These are phyloP conservation scores for Saccharomyces hybrid DNA, from an alignment of 1,139 yeast species.

Conservation along the genomic window DNA sequence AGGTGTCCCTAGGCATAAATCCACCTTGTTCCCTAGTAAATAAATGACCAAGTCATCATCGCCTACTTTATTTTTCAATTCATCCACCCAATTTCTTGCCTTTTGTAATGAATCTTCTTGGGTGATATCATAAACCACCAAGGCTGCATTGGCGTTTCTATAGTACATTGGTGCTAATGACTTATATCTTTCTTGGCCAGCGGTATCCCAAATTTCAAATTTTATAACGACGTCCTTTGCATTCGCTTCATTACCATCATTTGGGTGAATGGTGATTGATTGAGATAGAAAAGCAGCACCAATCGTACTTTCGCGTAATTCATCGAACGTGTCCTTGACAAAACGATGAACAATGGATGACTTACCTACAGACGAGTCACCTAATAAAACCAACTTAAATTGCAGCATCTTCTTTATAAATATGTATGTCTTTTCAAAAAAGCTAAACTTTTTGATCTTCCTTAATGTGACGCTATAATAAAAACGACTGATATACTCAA, in stretches of 20 bases:
- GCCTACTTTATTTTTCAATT: conserved; percentile 82
- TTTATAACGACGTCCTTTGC: conserved; percentile 46
- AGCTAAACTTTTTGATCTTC: not conserved
- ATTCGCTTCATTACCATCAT: conserved; percentile 7
- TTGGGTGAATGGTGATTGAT: conserved; percentile 47
- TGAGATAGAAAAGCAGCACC: conserved; percentile 97
- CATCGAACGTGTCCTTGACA: conserved; percentile 91
- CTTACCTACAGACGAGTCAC: conserved; percentile 97
- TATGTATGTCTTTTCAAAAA: not conserved
- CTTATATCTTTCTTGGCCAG: conserved; percentile 80
- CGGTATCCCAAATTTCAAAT: conserved; percentile 85
- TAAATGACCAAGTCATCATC: conserved; percentile 70
- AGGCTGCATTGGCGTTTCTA: conserved; percentile 76
- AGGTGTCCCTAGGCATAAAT: conserved; percentile 37
- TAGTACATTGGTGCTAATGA: conserved; percentile 82
- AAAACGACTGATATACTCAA: not conserved
- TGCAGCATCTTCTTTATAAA: conserved; percentile 34
- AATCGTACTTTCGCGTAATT: conserved; percentile 87
- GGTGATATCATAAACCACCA: conserved; percentile 71
- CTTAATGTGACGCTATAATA: not conserved
- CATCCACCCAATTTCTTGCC: conserved; percentile 95
- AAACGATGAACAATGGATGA: conserved; percentile 85
- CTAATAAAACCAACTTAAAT: conserved; percentile 78
- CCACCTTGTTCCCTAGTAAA: conserved; percentile 75
- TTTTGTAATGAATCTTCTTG: conserved; percentile 64